Percentiles rank a stretch among this genome's conserved stretches.
phyloP scores from a whole-genome alignment of 768 basidiomycete genomes.

The Chalciporus pseudorubinellus region DNA sequence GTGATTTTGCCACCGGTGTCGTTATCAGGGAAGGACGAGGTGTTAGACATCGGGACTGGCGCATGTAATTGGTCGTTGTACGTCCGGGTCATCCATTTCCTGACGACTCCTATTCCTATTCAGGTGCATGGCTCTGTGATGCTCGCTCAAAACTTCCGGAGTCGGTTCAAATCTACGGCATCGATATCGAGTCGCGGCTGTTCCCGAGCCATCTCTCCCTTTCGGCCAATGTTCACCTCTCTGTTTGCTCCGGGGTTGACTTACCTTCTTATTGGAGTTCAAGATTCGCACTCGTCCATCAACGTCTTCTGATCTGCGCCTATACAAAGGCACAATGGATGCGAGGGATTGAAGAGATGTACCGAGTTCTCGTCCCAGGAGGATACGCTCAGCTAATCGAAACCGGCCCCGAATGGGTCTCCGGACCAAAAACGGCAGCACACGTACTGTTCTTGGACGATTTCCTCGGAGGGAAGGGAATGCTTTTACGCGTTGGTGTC shows the following conservation, averaged over 20 bases:
- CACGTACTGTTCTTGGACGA: conserved; percentile 1
- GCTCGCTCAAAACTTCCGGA: conserved; percentile 11
- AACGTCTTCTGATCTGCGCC: conserved; percentile 31
- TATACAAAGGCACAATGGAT: conserved; percentile 31
- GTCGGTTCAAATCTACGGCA: conserved; percentile 19
- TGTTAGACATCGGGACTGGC: conserved; percentile 26
- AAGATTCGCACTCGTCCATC: conserved; percentile 33
- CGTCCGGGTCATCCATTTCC: no score
- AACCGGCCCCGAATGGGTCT: conserved; percentile 4
- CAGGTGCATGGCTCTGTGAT: conserved; percentile 26
- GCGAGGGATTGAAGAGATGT: conserved; percentile 24
- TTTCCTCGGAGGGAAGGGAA: conserved; percentile 1
- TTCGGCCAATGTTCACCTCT: conserved; percentile 20
- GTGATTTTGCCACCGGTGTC: conserved; percentile 21
- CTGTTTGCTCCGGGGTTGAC: conserved; percentile 20
- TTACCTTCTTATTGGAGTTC: conserved; percentile 31
- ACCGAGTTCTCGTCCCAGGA: conserved; percentile 31
- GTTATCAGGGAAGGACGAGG: conserved; percentile 15
- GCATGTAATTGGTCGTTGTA: conserved; percentile 8
- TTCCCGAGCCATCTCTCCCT: conserved; percentile 9
- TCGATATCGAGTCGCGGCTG: conserved; percentile 26
- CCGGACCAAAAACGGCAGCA: conserved; percentile 4
- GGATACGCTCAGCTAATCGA: conserved; percentile 34
- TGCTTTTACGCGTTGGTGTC: background rate
- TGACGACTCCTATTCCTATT: no score